phyloP scores from a whole-genome alignment of 257 asterid species.

The Anisodus acutangulus region DNA sequence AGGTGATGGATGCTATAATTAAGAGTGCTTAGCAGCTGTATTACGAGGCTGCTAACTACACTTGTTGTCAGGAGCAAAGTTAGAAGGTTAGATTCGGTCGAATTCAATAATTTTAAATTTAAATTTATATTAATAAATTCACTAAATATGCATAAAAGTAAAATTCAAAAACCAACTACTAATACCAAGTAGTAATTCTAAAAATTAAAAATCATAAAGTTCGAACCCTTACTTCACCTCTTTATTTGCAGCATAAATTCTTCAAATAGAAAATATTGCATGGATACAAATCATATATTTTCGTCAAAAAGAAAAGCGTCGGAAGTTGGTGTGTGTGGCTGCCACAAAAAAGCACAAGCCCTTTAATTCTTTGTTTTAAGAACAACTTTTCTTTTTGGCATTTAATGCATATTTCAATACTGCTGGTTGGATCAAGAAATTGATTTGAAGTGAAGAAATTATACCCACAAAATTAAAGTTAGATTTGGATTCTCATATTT shows the following conservation, averaged over 20 bases:
- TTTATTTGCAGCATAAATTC: not conserved
- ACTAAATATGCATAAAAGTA: too few species aligned
- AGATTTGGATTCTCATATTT: slow-evolving; percentile 22
- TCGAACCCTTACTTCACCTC: too few species aligned
- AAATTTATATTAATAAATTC: too few species aligned
- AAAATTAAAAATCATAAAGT: too few species aligned
- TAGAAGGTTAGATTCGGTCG: too few species aligned
- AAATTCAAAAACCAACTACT: too few species aligned
- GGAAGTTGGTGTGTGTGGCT: slow-evolving; percentile 25
- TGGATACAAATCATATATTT: not conserved
- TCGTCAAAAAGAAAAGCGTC: not conserved
- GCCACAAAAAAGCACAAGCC: not conserved
- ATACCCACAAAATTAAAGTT: slow-evolving; percentile 29
- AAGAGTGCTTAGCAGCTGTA: slow-evolving; percentile 26
- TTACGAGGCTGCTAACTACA: not conserved
- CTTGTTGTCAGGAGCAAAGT: too few species aligned
- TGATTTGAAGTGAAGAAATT: not conserved
- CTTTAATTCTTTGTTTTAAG: not conserved
- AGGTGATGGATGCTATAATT: not conserved
- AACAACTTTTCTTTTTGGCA: not conserved
- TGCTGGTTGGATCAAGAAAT: slow-evolving; percentile 17
- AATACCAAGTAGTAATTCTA: too few species aligned
- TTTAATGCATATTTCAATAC: not conserved
- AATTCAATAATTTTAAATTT: too few species aligned
- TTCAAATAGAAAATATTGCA: not conserved